These are phyloP conservation scores for Botrytis cinerea DNA, from an alignment of 2,329 filamentous ascomycete genomes.

Conservation along the genomic window DNA sequence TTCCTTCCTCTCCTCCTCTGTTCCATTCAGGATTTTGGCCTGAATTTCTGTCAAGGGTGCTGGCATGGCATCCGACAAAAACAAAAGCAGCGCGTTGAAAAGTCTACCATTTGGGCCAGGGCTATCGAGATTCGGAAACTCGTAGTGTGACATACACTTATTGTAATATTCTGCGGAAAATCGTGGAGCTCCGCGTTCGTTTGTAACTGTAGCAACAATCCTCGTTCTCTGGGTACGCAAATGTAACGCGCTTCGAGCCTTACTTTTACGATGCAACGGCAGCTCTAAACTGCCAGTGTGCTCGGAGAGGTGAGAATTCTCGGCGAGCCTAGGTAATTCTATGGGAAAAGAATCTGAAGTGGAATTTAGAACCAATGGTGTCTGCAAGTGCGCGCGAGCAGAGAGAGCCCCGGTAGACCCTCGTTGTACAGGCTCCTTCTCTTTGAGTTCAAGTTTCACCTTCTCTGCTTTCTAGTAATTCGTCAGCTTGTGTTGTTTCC, in stretches of 20 bases:
- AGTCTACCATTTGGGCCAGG: neutral
- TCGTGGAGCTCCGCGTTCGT: neutral
- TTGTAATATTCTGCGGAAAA: neutral
- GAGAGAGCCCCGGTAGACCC: accelerated
- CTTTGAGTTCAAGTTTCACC: accelerated
- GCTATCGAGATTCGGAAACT: neutral
- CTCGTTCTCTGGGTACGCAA: neutral
- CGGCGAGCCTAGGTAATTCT: neutral
- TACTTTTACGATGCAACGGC: too few relatives aligned
- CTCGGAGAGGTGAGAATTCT: neutral
- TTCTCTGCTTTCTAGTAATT: neutral
- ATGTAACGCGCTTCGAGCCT: too few relatives aligned
- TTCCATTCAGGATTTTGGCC: neutral
- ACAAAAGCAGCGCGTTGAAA: neutral
- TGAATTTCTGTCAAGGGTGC: accelerated
- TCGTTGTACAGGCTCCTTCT: neutral
- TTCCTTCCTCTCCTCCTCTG: neutral
- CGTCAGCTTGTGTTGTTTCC: neutral
- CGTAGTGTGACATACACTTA: too few relatives aligned
- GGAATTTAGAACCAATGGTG: neutral
- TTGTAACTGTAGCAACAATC: neutral
- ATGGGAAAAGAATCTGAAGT: neutral
- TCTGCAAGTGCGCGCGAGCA: neutral
- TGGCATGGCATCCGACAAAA: neutral
- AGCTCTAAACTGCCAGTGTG: neutral